Percentiles rank a stretch among this genome's conserved stretches.
phyloP scores from a whole-genome alignment of 2,329 filamentous ascomycete species.

The Colletotrichum cordylinicola region DNA sequence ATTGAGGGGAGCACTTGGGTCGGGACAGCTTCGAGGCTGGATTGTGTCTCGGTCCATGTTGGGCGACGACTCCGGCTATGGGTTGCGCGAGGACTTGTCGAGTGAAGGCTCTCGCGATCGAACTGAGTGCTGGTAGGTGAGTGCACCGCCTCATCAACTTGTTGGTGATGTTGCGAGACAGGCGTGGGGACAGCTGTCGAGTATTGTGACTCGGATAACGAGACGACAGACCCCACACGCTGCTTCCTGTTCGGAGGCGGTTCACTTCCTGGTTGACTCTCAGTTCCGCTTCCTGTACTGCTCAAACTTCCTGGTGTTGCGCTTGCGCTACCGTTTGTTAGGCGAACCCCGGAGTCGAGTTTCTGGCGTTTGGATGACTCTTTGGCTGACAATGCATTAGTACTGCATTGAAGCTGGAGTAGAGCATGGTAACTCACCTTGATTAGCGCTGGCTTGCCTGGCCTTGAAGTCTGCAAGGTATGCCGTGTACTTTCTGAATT shows the following conservation, averaged over 20 bases:
- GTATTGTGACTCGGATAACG: conserved; percentile 50
- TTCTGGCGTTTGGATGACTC: conserved; percentile 57
- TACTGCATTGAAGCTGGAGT: neutral
- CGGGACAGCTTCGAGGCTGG: conserved; percentile 21
- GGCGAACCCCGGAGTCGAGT: conserved; percentile 41
- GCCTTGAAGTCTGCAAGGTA: conserved; percentile 82
- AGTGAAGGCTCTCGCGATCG: conserved; percentile 32
- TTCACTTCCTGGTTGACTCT: conserved; percentile 54
- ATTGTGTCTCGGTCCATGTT: conserved; percentile 14
- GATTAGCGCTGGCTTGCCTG: conserved; percentile 65
- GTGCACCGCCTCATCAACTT: conserved; percentile 46
- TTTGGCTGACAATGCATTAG: conserved; percentile 40
- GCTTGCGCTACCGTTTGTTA: conserved; percentile 45
- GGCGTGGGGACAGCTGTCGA: conserved; percentile 41
- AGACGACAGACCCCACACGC: conserved; percentile 53
- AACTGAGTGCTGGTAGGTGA: conserved; percentile 47
- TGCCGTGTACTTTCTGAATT: conserved; percentile 71
- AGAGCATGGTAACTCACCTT: conserved; percentile 49
- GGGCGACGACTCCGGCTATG: conserved; percentile 12
- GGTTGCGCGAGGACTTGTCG: conserved; percentile 10
- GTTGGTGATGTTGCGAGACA: conserved; percentile 38
- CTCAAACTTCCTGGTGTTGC: conserved; percentile 42
- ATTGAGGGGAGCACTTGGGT: conserved; percentile 41
- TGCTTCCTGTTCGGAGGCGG: conserved; percentile 51
- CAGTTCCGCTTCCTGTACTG: conserved; percentile 51